These are phyloP conservation scores for Ophiosphaerella herpotricha DNA, from an alignment of 2,329 filamentous ascomycete species.

Conservation along the genomic window DNA sequence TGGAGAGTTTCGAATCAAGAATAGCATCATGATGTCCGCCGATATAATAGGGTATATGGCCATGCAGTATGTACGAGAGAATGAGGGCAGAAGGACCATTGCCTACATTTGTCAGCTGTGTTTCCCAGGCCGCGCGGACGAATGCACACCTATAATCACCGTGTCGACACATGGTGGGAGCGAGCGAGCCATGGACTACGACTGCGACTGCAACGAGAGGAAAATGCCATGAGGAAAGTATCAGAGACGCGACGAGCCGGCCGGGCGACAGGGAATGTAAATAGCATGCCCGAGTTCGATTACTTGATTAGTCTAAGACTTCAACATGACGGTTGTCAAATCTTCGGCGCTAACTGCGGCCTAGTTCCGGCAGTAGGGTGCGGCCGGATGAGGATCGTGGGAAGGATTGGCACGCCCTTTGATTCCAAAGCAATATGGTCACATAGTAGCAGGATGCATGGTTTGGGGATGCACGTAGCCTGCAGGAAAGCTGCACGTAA, in stretches of 20 bases:
- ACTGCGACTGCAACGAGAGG: neutral
- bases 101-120: conserved; percentile 50
- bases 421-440: neutral
- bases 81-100: conserved; percentile 67
- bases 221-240: conserved; percentile 37
- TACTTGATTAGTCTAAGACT: conserved; percentile 22
- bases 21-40: conserved; percentile 62
- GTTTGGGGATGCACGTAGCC: neutral
- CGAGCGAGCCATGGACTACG: conserved; percentile 45
- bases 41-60: conserved; percentile 62
- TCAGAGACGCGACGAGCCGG: conserved; percentile 10
- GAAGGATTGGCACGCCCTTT: conserved; percentile 5
- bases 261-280: conserved; percentile 20
- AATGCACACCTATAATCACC: conserved; percentile 44
- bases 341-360: conserved; percentile 34
- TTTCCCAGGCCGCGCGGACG: neutral
- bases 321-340: conserved; percentile 38
- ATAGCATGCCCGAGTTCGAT: conserved; percentile 5
- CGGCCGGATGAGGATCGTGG: neutral
- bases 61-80: conserved; percentile 66
- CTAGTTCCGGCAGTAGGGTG: conserved; percentile 23
- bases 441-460: neutral
- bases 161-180: conserved; percentile 47
- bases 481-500: conserved; percentile 17
- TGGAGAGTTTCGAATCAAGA: conserved; percentile 60